These are phyloP conservation scores for Globisporangium yorkense DNA, from an alignment of 352 stramenopile species.

Conservation along the genomic window DNA sequence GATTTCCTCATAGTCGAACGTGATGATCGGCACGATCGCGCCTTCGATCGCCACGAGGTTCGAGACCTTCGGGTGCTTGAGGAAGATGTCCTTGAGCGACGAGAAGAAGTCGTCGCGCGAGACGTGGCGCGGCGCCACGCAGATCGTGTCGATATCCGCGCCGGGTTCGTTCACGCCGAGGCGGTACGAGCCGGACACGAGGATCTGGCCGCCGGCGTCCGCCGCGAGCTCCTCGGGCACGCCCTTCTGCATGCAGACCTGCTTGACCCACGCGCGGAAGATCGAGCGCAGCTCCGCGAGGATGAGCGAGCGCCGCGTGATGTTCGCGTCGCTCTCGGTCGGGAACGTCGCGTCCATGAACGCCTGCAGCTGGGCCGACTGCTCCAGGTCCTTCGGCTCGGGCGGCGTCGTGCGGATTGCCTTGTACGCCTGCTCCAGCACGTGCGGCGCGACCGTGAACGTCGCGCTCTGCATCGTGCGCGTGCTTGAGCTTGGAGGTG, in stretches of 20 bases:
- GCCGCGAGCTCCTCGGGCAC: slow-evolving; percentile 82
- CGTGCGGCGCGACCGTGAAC: slow-evolving; percentile 62
- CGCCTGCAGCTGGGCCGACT: slow-evolving; percentile 68
- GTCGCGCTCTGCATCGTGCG: slow-evolving; percentile 51
- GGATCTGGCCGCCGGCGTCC: slow-evolving; percentile 82
- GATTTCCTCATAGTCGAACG: slow-evolving; percentile 98
- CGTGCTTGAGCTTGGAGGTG: too few relatives aligned
- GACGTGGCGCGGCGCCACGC: slow-evolving; percentile 94
- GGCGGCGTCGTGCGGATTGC: slow-evolving; percentile 82
- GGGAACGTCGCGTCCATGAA: slow-evolving; percentile 83
- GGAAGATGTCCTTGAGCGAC: slow-evolving; percentile 89
- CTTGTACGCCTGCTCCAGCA: slow-evolving; percentile 87
- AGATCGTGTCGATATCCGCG: slow-evolving; percentile 97
- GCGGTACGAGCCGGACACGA: slow-evolving; percentile 92
- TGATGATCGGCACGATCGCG: slow-evolving; percentile 96
- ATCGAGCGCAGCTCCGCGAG: slow-evolving; percentile 77
- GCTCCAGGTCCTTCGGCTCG: slow-evolving; percentile 77
- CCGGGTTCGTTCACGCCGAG: slow-evolving; percentile 96
- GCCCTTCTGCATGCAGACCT: slow-evolving; percentile 76
- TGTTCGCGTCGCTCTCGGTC: slow-evolving; percentile 74
- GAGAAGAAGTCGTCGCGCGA: slow-evolving; percentile 97
- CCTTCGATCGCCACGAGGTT: slow-evolving; percentile 82
- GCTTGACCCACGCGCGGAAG: slow-evolving; percentile 84
- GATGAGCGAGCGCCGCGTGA: slow-evolving; percentile 81
- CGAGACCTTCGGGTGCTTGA: slow-evolving; percentile 91